Evolutionary conservation across 2,329 filamentous ascomycete genomes (phyloP), one percentile per base, ranked within the genome.

Genomic region (Metarhizium guizhouense): DNA sequence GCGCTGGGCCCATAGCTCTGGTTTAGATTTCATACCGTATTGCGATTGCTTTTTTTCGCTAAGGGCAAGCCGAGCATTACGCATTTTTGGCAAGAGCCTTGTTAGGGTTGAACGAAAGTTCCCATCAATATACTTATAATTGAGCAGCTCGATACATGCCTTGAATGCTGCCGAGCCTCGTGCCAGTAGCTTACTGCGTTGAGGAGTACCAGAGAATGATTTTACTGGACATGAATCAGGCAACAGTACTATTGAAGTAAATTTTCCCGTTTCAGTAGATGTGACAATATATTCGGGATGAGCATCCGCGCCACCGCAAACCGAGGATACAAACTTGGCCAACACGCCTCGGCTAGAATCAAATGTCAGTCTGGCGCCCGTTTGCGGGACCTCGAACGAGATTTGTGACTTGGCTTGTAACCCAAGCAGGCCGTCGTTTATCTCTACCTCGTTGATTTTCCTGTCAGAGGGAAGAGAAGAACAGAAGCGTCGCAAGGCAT

Each of bases 151-250:
- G 1, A 90, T 67, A 64, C 92, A 96, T 52, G 87, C 83, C 64
- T 91, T 83, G 67, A 93, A 97, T 0, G 94, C 93, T 3, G 92
- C 93, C 0, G 92, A 90, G 60, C 89, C 90, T 68, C 94, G 95
- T 4, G 94, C 93, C 18, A 87, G 72, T 34, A 84, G 78, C 69
- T 96, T 97, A 56, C 79, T 88, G 7, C 75, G 68, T 55, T 86
- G 82, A 0, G 82, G 72, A 7, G 73, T 75, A 5, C 94, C 93
- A 13, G 77, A 76, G 5, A 82, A 77, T 34, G 82, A 84, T 55
- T 78, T 80, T 40, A 96, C 74, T 0, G 90, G 90, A 0, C 90
- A 88, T 25, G 77, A 78, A 13, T 85, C 81, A 0, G 94, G 93
- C 29, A 99, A 74, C 11, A 90, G 78, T 1, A 95, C 83, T 64